These are phyloP conservation scores for Pyricularia sp. DNA, from an alignment of 2,329 filamentous ascomycete species.

Conservation along the genomic window DNA sequence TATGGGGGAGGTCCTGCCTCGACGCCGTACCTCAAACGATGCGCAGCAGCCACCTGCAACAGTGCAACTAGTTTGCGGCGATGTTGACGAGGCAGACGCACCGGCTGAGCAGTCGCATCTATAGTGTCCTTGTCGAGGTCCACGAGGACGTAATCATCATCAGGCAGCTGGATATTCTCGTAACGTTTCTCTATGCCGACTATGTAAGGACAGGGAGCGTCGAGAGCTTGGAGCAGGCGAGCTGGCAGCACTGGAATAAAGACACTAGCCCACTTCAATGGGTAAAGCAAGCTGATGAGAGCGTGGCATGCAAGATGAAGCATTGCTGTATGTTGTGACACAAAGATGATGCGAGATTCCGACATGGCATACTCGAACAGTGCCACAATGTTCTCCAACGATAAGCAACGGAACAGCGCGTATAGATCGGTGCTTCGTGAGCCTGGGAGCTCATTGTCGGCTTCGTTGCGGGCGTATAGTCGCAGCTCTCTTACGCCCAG, in stretches of 20 bases:
- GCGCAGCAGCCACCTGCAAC: constrained; percentile 78
- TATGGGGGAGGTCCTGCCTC: constrained; percentile 82
- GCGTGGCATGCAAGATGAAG: constrained; percentile 84
- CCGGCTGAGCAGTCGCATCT: constrained; percentile 68
- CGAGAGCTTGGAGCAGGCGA: constrained; percentile 75
- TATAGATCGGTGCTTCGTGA: constrained; percentile 87
- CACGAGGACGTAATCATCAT: constrained; percentile 90
- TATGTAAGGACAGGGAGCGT: constrained; percentile 93
- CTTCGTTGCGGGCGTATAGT: constrained; percentile 86
- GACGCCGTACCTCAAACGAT: constrained; percentile 77
- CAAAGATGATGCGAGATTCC: constrained; percentile 88
- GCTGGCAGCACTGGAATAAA: constrained; percentile 87
- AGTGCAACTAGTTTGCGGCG: constrained; percentile 80
- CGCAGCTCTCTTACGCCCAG: constrained; percentile 78
- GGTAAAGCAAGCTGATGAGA: constrained; percentile 75
- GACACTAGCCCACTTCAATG: constrained; percentile 83
- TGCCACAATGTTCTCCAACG: constrained; percentile 81
- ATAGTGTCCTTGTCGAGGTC: constrained; percentile 87
- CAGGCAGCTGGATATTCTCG: constrained; percentile 71
- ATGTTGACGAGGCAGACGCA: constrained; percentile 72
- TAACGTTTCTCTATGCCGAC: constrained; percentile 91
- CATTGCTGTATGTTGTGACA: constrained; percentile 95
- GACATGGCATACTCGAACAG: constrained; percentile 87
- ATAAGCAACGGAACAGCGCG: constrained; percentile 78
- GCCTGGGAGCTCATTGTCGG: constrained; percentile 81